Evolutionary conservation across 495 filamentous ascomycete species (phyloP).

Genomic region (Ascobolus immersus): DNA sequence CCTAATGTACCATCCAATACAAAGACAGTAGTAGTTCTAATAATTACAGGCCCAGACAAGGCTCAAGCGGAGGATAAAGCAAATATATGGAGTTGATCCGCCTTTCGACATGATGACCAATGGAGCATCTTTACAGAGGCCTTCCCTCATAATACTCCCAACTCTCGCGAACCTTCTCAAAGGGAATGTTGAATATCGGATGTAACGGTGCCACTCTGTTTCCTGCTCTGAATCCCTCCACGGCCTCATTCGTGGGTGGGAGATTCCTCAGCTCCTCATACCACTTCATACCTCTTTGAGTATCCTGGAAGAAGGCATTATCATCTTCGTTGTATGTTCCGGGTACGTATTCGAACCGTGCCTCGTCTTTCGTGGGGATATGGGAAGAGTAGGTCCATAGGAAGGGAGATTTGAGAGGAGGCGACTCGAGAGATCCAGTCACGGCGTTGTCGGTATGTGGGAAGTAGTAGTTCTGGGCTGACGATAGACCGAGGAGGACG

Average conservation of each 20-base stretch:
- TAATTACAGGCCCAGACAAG: too few relatives aligned
- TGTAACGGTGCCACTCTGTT: slow-evolving; percentile 36
- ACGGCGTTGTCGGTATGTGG: neutral
- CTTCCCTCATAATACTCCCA: too few relatives aligned
- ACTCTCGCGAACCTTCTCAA: slow-evolving; percentile 35
- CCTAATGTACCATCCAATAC: too few relatives aligned
- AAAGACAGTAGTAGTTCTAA: too few relatives aligned
- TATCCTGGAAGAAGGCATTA: slow-evolving; percentile 8
- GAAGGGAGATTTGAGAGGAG: slow-evolving; percentile 28
- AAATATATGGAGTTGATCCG: too few relatives aligned
- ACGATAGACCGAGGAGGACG: slow-evolving; percentile 61
- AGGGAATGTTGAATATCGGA: slow-evolving; percentile 67
- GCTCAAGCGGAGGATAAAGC: too few relatives aligned
- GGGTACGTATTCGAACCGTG: slow-evolving; percentile 3
- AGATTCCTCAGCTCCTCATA: slow-evolving; percentile 3
- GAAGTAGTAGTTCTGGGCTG: slow-evolving; percentile 49
- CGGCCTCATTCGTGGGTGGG: slow-evolving; percentile 15
- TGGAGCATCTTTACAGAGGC: too few relatives aligned
- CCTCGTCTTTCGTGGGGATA: slow-evolving; percentile 11
- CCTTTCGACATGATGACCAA: too few relatives aligned
- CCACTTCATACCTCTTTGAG: neutral
- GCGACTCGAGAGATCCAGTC: neutral
- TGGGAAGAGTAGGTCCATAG: slow-evolving; percentile 33
- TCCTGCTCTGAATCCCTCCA: slow-evolving; percentile 25
- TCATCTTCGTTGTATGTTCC: slow-evolving; percentile 10